phyloP scores from a whole-genome alignment of 495 filamentous ascomycete genomes.

The Monascus purpureus region DNA sequence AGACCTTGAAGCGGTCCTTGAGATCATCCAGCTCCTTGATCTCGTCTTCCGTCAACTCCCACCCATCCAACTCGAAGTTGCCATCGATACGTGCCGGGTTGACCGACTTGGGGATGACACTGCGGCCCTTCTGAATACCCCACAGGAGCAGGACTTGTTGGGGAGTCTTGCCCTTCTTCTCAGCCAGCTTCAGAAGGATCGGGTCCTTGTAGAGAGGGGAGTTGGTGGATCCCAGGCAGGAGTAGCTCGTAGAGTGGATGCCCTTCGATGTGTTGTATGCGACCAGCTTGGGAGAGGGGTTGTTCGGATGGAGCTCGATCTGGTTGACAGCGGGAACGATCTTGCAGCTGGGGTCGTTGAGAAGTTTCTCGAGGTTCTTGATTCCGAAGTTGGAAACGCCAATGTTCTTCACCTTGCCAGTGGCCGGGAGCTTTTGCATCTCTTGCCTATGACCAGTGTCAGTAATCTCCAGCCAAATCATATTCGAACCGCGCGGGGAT shows the following conservation, averaged over 20 bases:
- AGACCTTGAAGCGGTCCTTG: constrained; percentile 62
- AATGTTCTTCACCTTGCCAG: constrained; percentile 64
- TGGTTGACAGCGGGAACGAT: constrained; percentile 79
- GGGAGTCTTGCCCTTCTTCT: constrained; percentile 51
- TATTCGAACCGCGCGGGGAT: no score
- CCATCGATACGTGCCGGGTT: constrained; percentile 47
- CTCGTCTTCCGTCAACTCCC: constrained; percentile 50
- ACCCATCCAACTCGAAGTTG: constrained; percentile 54
- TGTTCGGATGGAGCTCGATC: constrained; percentile 79
- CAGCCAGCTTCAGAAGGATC: constrained; percentile 43
- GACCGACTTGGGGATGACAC: constrained; percentile 58
- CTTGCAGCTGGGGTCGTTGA: constrained; percentile 39
- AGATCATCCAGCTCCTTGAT: constrained; percentile 46
- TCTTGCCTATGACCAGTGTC: constrained; percentile 33
- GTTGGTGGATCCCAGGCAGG: constrained; percentile 48
- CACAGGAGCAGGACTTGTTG: constrained; percentile 56
- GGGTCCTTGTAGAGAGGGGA: constrained; percentile 42
- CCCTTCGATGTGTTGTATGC: constrained; percentile 55
- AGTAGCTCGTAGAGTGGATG: constrained; percentile 57
- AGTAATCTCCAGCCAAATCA: no score
- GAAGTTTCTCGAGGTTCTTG: constrained; percentile 42
- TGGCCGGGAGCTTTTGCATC: constrained; percentile 69
- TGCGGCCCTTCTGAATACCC: constrained; percentile 60
- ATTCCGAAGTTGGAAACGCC: constrained; percentile 52
- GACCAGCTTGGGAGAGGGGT: constrained; percentile 65